Percentiles rank a stretch among this genome's conserved stretches.
These are phyloP conservation scores for Daldinia sp. DNA, from an alignment of 2,329 filamentous ascomycete genomes.

Conservation along the genomic window DNA sequence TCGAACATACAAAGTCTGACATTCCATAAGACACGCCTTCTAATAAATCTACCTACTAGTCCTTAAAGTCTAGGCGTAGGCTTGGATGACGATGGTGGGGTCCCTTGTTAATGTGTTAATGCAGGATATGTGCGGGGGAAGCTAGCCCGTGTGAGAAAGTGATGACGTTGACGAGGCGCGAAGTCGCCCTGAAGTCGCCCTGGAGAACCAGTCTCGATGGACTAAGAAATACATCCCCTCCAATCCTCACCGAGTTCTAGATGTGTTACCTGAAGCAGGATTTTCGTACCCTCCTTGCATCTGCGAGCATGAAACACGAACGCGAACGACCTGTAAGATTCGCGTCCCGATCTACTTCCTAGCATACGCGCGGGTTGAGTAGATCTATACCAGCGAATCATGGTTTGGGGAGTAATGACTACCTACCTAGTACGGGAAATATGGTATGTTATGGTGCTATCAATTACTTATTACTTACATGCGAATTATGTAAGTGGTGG, in stretches of 20 bases:
- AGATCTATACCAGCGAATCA: conserved; percentile 17
- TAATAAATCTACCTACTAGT: too few relatives aligned
- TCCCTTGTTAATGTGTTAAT: background rate
- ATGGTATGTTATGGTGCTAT: background rate
- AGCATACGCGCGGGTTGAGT: background rate
- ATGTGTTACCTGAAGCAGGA: conserved; percentile 25
- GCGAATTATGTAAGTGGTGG: background rate
- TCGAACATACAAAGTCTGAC: conserved; percentile 12
- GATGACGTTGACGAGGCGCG: conserved; percentile 23
- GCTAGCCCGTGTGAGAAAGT: conserved; percentile 19
- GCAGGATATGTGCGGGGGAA: conserved; percentile 28
- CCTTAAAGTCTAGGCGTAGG: background rate
- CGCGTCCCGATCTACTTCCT: background rate
- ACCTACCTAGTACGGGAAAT: background rate
- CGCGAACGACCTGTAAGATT: conserved; percentile 15
- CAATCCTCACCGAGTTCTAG: conserved; percentile 13
- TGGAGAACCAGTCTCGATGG: background rate
- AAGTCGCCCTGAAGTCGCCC: background rate
- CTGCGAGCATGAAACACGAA: conserved; percentile 32
- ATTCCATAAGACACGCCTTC: conserved; percentile 6
- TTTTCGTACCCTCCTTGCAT: conserved; percentile 21
- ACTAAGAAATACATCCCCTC: background rate
- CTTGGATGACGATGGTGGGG: conserved; percentile 33
- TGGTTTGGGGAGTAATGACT: background rate
- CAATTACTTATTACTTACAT: background rate